Base-by-base conservation (phyloP, 306 rosid genomes). In the Sphenostylis stenocarpa region DNA sequence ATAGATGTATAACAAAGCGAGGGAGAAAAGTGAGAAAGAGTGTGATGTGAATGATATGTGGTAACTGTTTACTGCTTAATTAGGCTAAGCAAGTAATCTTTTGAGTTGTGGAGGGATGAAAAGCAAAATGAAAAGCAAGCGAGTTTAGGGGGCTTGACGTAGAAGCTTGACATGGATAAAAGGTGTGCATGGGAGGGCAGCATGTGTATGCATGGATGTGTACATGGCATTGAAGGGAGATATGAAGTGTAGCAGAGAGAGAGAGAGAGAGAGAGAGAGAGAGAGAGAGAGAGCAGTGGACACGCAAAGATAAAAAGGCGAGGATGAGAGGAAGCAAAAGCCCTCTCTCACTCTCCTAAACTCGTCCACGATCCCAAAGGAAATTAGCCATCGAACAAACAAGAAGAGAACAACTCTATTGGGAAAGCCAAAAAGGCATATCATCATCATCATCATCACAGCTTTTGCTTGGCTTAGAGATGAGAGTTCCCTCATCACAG, bases 401-500 rank as follows among this genome's bases (percentile, higher is more conserved):
- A 14, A 56, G 26, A 77, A 21, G 2, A 62, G 1, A 78, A 79
- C 68, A 63, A 70, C 80, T 65, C 75, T 17, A 45, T 53, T 84
- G n/a, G 34, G 79, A 52, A 70, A 77, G 49, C 55, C 78, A 76
- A 57, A 82, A 63, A 77, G 83, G 65, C 68, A 74, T 26, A 56
- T 38, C 43, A 9, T 36, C 66, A 36, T 24, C 51, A 11, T 38
- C 43, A 9, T 36, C 66, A 36, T 24, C 51, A 11, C 56, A 49
- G 47, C 80, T 77, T 80, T 82, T 57, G 65, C 16, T 62, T 29
- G 48, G 13, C 63, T 31, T 24, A 85, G 87, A 70, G 58, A 94
- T 94, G 97, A 94, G 96, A 92, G 96, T 91, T 80, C 91, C 97
- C 45, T 70, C 85, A 17, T 73, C 90, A 64, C 89, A 78, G 7